These are phyloP conservation scores for Daldinia grandis DNA, from an alignment of 495 filamentous ascomycete species.

Conservation along the genomic window DNA sequence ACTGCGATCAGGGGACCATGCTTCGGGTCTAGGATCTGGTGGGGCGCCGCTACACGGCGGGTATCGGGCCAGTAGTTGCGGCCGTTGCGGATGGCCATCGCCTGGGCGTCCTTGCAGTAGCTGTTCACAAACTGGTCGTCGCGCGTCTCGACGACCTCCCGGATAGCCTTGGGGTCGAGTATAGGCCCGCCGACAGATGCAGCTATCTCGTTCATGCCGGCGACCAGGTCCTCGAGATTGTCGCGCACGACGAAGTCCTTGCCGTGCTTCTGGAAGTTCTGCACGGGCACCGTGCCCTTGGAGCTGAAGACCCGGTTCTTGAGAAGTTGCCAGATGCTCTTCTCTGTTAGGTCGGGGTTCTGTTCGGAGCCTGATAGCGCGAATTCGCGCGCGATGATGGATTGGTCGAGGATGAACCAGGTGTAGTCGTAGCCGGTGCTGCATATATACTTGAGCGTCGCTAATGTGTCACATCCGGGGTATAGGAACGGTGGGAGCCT, in stretches of 20 bases:
- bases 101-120: slow-evolving; percentile 62
- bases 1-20: slow-evolving; percentile 61
- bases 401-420: slow-evolving; percentile 62
- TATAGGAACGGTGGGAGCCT: slow-evolving; percentile 57
- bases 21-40: slow-evolving; percentile 56
- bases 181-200: slow-evolving; percentile 43
- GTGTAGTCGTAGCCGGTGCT: slow-evolving; percentile 62
- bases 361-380: slow-evolving; percentile 63
- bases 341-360: slow-evolving; percentile 61
- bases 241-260: slow-evolving; percentile 59
- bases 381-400: slow-evolving; percentile 61
- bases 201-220: slow-evolving; percentile 59
- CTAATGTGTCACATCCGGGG: slow-evolving; percentile 60
- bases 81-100: slow-evolving; percentile 60
- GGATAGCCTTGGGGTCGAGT: slow-evolving; percentile 50
- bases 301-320: slow-evolving; percentile 55
- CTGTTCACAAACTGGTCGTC: slow-evolving; percentile 58
- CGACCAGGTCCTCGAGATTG: slow-evolving; percentile 56
- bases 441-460: slow-evolving; percentile 62
- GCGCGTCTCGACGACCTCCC: slow-evolving; percentile 53
- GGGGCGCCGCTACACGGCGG: slow-evolving; percentile 54
- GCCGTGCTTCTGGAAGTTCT: slow-evolving; percentile 60
- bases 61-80: slow-evolving; percentile 59
- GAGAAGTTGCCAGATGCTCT: slow-evolving; percentile 58
- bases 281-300: slow-evolving; percentile 57